Base-by-base conservation (phyloP, 2,329 filamentous ascomycete species). In the Magnaporthales sp. region DNA sequence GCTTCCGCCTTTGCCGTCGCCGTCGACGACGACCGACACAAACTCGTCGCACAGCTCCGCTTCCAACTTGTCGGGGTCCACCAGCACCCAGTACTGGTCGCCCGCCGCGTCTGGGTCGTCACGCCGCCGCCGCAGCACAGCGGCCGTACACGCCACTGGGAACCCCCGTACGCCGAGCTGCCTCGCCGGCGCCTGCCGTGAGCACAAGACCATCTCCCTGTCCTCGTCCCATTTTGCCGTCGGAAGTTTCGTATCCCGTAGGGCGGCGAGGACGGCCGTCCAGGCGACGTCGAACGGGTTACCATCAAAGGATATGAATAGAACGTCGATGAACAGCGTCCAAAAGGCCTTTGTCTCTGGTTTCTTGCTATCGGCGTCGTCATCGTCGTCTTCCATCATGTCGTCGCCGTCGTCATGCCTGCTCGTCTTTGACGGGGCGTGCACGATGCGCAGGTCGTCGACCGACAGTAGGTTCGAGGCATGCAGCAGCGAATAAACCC, bases 271-370 rank as follows among this genome's bases (percentile, higher is more conserved):
- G 0, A 96, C 84, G 13, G 92, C 89, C 0, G 90, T 85, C 93
- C 94, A 98, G 0, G 92, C 92, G 0, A 92, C 91, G 74, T 99
- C 94, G 70, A 98, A 93, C 1, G 92, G 87, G 73, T 95, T 96
- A 6, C 94, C 94, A 70, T 97, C 93, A 64, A 97, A 87, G 0
- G 92, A 96, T 71, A 99, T 89, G 78, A 97, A 95, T 74, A 97
- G 86, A n/a, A 97, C 83, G 74, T 98, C 94, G 70, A 99, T 91
- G 77, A 97, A 97, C 24, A 99, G 86, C 10, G 91, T 89, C 95
- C 94, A 99, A 77, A 96, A 98, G 0, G 90, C 95, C 75, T 91
- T 94, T 11, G 94, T 77, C 67, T 78, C 75, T 46, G 76, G 76
- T 66, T 75, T 67, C 32, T 68, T 65, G 1, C 70, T 70, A 0